A percentile compares a stretch with the other conserved stretches of the same genome.
phyloP scores from a whole-genome alignment of 176 grass and related monocot genomes.

The Canna indica region DNA sequence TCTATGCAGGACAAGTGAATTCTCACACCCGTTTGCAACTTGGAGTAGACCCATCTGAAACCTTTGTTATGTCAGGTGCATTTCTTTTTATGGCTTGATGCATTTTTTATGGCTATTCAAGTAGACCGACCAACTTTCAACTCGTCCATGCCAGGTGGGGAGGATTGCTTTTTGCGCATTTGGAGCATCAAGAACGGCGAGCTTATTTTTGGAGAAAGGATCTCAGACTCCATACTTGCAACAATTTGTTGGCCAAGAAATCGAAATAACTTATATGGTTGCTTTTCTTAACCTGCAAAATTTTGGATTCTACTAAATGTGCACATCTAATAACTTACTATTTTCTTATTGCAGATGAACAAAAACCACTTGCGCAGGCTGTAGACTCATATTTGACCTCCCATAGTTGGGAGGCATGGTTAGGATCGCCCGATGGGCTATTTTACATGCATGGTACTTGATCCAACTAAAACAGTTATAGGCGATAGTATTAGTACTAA shows the following conservation, averaged over 20 bases:
- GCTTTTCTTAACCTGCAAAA: background rate
- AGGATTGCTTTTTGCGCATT: conserved; percentile 53
- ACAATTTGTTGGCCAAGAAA: conserved; percentile 57
- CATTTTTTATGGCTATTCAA: background rate
- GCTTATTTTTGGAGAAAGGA: conserved; percentile 46
- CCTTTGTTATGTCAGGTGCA: conserved; percentile 68
- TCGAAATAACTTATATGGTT: conserved; percentile 18
- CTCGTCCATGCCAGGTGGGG: conserved; percentile 50
- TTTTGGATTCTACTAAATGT: background rate
- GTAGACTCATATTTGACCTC: conserved; percentile 23
- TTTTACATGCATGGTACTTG: conserved; percentile 74
- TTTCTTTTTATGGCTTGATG: background rate
- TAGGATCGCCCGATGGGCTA: conserved; percentile 64
- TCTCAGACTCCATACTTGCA: conserved; percentile 31
- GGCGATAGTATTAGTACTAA: background rate
- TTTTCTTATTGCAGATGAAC: conserved; percentile 4
- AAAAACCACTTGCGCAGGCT: background rate
- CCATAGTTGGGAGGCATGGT: conserved; percentile 71
- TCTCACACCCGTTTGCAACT: conserved; percentile 64
- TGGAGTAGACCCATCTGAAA: conserved; percentile 79
- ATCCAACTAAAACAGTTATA: background rate
- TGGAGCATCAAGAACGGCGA: conserved; percentile 87
- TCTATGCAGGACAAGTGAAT: conserved; percentile 70
- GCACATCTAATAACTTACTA: background rate
- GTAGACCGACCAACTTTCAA: conserved; percentile 17